Percentiles rank a stretch among this genome's conserved stretches.
phyloP scores from a whole-genome alignment of 2,329 filamentous ascomycete species.

The Stachybotrys echinatus region DNA sequence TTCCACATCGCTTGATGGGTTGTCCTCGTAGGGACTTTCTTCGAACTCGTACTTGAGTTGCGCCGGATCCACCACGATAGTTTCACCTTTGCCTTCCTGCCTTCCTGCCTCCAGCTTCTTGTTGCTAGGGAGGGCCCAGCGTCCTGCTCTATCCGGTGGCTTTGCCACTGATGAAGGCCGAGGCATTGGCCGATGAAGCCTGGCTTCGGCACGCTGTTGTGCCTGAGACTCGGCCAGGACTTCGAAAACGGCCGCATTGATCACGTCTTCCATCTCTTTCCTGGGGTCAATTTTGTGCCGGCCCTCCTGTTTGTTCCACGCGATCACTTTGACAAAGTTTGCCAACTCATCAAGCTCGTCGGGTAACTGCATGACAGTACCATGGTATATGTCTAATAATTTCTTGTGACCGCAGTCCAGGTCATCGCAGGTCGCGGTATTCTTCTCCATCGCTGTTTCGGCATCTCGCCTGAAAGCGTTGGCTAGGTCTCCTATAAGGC shows the following conservation, averaged over 20 bases:
- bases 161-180: background rate
- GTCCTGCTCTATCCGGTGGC: too few relatives aligned
- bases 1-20: too few relatives aligned
- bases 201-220: background rate
- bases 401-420: background rate
- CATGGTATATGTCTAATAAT: background rate
- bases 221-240: background rate
- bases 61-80: too few relatives aligned
- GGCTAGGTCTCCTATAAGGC: background rate
- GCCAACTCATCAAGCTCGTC: background rate
- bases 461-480: background rate
- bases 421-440: background rate
- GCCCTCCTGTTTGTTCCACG: background rate
- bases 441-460: background rate
- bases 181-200: background rate
- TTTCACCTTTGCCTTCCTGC: too few relatives aligned
- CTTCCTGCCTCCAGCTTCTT: too few relatives aligned
- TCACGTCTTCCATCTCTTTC: background rate
- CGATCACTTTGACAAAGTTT: background rate
- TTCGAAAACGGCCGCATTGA: background rate
- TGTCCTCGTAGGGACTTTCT: too few relatives aligned
- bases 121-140: too few relatives aligned
- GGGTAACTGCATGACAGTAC: background rate
- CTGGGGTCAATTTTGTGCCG: background rate
- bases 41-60: too few relatives aligned